Conservation (phyloP, 2,329 filamentous ascomycete genomes). For the Helotiales sp. region DNA sequence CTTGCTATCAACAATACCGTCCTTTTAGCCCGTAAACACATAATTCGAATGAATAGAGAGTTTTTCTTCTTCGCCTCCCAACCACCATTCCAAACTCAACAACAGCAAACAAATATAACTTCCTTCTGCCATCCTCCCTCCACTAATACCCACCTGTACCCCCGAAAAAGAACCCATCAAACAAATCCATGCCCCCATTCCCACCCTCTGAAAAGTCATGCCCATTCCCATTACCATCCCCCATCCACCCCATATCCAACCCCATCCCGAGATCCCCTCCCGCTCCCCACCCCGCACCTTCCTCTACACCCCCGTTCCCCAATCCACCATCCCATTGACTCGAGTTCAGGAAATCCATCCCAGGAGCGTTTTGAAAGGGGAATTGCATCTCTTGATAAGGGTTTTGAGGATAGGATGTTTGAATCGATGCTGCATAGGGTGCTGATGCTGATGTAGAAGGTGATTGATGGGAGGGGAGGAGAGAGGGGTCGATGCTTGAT, state of each 20-base stretch:
- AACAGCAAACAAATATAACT: no score
- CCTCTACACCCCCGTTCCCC: slow-evolving; percentile 16
- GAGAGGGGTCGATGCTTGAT: slow-evolving; percentile 31
- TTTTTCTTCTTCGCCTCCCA: no score
- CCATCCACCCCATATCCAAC: slow-evolving; percentile 10
- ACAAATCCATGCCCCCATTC: slow-evolving; percentile 41
- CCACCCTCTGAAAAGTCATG: slow-evolving; percentile 33
- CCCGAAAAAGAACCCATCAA: slow-evolving; percentile 57
- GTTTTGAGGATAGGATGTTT: slow-evolving; percentile 8
- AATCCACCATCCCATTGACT: slow-evolving; percentile 13
- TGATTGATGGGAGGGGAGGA: slow-evolving; percentile 27
- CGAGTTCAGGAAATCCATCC: slow-evolving; percentile 31
- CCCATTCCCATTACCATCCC: slow-evolving; percentile 14
- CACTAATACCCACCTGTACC: slow-evolving; percentile 25
- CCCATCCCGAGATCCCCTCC: slow-evolving; percentile 23
- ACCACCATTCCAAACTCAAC: no score
- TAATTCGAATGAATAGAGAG: no score
- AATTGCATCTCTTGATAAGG: slow-evolving; percentile 26
- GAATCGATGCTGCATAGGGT: slow-evolving; percentile 7
- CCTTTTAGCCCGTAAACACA: no score
- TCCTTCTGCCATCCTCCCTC: no score
- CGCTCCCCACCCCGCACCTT: slow-evolving; percentile 10
- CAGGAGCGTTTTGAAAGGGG: slow-evolving; percentile 26
- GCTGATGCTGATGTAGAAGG: neutral
- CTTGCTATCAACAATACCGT: no score